Evolutionary conservation across 2,329 filamentous ascomycete genomes (phyloP).

Genomic region (Colletotrichum sublineola): DNA sequence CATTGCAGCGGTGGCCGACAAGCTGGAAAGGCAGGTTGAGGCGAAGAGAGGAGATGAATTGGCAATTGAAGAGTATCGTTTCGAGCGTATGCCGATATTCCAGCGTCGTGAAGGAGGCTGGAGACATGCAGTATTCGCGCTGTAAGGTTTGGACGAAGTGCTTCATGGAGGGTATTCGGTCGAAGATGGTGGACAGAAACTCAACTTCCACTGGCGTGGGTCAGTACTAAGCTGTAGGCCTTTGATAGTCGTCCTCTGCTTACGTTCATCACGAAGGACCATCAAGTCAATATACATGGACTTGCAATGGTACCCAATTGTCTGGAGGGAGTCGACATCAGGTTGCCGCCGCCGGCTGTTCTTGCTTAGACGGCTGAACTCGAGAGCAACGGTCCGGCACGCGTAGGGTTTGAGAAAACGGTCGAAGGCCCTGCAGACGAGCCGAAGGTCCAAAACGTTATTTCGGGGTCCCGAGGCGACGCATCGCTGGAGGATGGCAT

Average conservation of each 20-base stretch:
- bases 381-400: constrained; percentile 63
- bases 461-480: constrained; percentile 60
- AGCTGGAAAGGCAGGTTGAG: constrained; percentile 66
- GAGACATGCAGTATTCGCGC: constrained; percentile 62
- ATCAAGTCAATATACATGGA: constrained; percentile 66
- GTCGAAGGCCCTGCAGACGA: constrained; percentile 65
- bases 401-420: constrained; percentile 59
- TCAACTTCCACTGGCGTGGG: constrained; percentile 59
- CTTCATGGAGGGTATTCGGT: constrained; percentile 60
- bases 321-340: constrained; percentile 57
- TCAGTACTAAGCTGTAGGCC: constrained; percentile 6
- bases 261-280: constrained; percentile 66
- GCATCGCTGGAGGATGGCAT: constrained; percentile 60
- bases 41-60: constrained; percentile 60
- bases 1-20: constrained; percentile 59
- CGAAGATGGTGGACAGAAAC: constrained; percentile 61
- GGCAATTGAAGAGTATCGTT: constrained; percentile 59
- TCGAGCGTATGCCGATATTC: constrained; percentile 60
- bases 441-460: constrained; percentile 58
- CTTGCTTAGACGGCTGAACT: constrained; percentile 62
- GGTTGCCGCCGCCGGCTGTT: constrained; percentile 51
- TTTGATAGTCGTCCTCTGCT: not conserved
- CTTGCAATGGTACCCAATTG: constrained; percentile 62
- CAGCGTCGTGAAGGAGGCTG: constrained; percentile 62
- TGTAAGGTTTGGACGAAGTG: constrained; percentile 59